Percentiles rank a stretch among this genome's conserved stretches.
Conservation (phyloP, 2,329 filamentous ascomycete genomes). For the Aspergillus alliaceus region DNA sequence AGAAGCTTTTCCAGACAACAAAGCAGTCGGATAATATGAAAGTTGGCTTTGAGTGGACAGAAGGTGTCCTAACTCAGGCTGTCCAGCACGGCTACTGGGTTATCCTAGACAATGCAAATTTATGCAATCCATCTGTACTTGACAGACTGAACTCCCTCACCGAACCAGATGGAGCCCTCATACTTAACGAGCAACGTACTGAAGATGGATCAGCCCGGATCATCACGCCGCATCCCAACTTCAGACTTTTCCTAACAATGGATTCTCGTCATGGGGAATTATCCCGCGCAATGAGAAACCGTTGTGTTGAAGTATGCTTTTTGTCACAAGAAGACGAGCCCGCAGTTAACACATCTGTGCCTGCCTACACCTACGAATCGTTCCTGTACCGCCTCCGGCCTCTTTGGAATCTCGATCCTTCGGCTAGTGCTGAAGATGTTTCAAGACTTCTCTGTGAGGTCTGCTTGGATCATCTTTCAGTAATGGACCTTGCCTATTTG, state of each 20-base stretch:
- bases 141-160: constrained; percentile 93
- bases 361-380: constrained; percentile 41
- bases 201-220: constrained; percentile 77
- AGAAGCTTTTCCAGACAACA: constrained; percentile 54
- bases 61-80: constrained; percentile 87
- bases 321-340: constrained; percentile 42
- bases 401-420: constrained; percentile 27
- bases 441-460: constrained; percentile 27
- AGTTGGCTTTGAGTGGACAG: constrained; percentile 92
- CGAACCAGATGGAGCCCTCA: constrained; percentile 82
- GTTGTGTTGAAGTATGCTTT: constrained; percentile 86
- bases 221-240: constrained; percentile 78
- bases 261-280: constrained; percentile 90
- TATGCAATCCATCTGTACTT: constrained; percentile 91
- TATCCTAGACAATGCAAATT: constrained; percentile 93
- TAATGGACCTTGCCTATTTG: constrained; percentile 33
- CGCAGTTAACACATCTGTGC: constrained; percentile 18
- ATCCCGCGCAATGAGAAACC: constrained; percentile 94
- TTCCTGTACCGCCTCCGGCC: constrained; percentile 40
- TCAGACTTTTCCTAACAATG: constrained; percentile 90
- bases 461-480: constrained; percentile 39
- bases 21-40: constrained; percentile 59
- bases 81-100: constrained; percentile 86
- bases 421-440: constrained; percentile 9
- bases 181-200: constrained; percentile 89